phyloP scores from a whole-genome alignment of 257 asterid species.

The Solanum bulbocastanum region DNA sequence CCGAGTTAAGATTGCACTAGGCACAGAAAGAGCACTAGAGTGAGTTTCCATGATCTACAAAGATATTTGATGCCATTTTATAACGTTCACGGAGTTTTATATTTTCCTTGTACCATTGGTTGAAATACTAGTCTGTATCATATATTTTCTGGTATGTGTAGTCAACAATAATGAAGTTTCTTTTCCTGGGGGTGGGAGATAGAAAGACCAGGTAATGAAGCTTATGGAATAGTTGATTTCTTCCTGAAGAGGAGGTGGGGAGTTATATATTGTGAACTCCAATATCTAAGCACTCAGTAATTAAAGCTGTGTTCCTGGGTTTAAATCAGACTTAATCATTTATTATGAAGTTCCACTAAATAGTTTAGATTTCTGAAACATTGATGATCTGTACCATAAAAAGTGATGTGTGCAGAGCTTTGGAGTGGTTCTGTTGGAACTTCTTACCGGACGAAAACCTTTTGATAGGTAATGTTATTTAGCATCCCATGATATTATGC shows the following conservation, averaged over 20 bases:
- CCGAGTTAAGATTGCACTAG: slow-evolving; percentile 91
- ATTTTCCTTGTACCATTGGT: neutral
- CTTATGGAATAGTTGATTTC: neutral
- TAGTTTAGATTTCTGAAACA: neutral
- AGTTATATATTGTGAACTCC: neutral
- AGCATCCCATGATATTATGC: neutral
- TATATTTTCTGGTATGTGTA: neutral
- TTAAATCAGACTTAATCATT: neutral
- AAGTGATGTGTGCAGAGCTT: slow-evolving; percentile 82
- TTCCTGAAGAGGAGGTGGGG: neutral
- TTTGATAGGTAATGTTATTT: slow-evolving; percentile 51
- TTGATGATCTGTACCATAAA: slow-evolving; percentile 51
- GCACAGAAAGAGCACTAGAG: slow-evolving; percentile 95
- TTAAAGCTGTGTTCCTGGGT: neutral
- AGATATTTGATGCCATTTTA: neutral
- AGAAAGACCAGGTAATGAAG: neutral
- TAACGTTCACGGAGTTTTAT: neutral
- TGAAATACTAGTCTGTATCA: neutral
- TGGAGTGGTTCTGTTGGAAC: slow-evolving; percentile 94
- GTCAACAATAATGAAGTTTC: neutral
- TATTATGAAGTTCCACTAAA: neutral
- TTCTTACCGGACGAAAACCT: too few species aligned
- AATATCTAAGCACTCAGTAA: neutral
- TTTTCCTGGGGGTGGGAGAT: neutral
- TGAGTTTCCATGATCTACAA: slow-evolving; percentile 19